Evolutionary conservation across 805 yeast species (phyloP), one percentile per base, ranked within the genome.

Genomic region (Yarrowia sp.): DNA sequence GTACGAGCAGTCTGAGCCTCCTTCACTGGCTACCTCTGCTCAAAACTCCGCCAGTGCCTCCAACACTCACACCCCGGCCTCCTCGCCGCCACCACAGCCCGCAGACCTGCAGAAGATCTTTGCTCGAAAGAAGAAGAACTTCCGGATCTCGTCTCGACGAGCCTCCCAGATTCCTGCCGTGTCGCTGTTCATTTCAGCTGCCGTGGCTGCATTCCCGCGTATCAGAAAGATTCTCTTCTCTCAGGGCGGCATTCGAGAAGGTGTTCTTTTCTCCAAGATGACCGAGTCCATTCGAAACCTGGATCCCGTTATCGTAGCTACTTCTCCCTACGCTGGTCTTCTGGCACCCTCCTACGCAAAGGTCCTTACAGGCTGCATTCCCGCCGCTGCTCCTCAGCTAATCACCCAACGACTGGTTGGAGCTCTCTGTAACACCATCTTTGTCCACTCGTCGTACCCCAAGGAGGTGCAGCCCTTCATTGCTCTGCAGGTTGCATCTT

Each of bases 201-300:
- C 88, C 0, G 82, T 86, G 72, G 87, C 85, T 69, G 82, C 87
- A 0, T 76, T 88, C 42, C 91, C 92, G 17, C 79, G 79, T 42
- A 80, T 88, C 49, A 85, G 85, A 71, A 83, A 88, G 2, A 82
- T 89, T 34, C 86, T 87, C 71, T 89, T 89, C 75, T 83, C 87
- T 68, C 92, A 89, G 75, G 92, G 92, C 70, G 92, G 92, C 68
- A 88, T 89, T 24, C 81, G 94, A 71, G 94, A 89, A 77, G 94
- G 94, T 69, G 86, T 87, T 1, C 73, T 90, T 43, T 89, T 85
- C 74, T 85, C 89, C 8, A 83, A 83, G 72, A 78, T 89, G 42
- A 86, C 91, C 20, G 78, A 82, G 20, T 81, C 81, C 43, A 80
- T 88, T 38, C 83, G 88, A 70, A 77, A 83, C 3, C 88, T 87